These are phyloP conservation scores for Circinella umbellata DNA, from an alignment of 371 early-diverging fungal genomes.

Conservation along the genomic window DNA sequence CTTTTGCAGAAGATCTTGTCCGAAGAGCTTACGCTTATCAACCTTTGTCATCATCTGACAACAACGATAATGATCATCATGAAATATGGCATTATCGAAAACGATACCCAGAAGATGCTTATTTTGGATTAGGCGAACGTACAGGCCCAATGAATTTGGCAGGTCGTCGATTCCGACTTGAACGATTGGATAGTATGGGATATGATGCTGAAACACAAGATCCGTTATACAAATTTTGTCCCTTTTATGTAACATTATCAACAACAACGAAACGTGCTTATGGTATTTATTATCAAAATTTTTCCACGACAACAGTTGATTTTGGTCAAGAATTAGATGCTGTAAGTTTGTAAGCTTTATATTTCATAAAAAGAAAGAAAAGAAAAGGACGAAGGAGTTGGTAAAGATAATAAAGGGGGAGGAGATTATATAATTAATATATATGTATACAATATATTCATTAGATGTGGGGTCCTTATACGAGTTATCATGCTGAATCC, in stretches of 20 bases:
- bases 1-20: constrained; percentile 58
- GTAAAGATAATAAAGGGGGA: too few species aligned
- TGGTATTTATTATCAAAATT: constrained; percentile 62
- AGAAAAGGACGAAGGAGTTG: too few species aligned
- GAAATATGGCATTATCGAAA: constrained; percentile 45
- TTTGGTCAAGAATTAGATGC: constrained; percentile 55
- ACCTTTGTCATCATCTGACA: too few species aligned
- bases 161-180: constrained; percentile 54
- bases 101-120: constrained; percentile 28
- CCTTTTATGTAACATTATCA: constrained; percentile 55
- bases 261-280: constrained; percentile 37
- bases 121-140: constrained; percentile 63
- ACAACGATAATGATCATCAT: constrained; percentile 8
- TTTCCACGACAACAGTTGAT: constrained; percentile 48
- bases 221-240: constrained; percentile 66
- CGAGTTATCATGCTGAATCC: constrained; percentile 34
- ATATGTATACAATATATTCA: too few species aligned
- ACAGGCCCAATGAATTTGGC: constrained; percentile 51
- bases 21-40: constrained; percentile 53
- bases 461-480: constrained; percentile 65
- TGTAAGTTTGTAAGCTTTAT: constrained; percentile 20
- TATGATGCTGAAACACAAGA: constrained; percentile 61
- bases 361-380: too few species aligned
- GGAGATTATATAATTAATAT: too few species aligned
- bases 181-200: constrained; percentile 61